Base-by-base conservation (phyloP, 164 flowering plant genomes). In the Pachysandra terminalis region DNA sequence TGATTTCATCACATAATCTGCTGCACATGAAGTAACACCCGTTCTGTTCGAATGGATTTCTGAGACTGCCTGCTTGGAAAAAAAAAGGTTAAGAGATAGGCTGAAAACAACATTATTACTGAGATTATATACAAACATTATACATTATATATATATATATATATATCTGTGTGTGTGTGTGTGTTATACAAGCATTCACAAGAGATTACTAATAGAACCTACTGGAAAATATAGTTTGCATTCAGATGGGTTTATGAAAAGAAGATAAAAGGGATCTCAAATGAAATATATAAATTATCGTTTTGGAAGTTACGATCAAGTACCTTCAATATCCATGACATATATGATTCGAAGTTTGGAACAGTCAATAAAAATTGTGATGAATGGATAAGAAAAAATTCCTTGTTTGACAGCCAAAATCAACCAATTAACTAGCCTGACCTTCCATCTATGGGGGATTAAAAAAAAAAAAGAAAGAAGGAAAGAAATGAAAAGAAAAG, bases 21-120 rank as follows among this genome's bases (percentile, higher is more conserved):
- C 78, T 28, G 81, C 83, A 59, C 22, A 56, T 4, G 66, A 40
- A 37, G 59, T 56, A 15, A 65, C 28, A 54, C 67, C 73, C 28
- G 59, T 53, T 72, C 85, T 63, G 67, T 64, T 71, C 35, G 83
- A 61, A 48, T 67, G 82, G 41, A 77, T 70, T 25, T 85, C 87
- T 28, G 71, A 68, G 5, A 77, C 73, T 19, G 87, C 72, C 84
- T 80, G 87, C 76, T 59, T 61, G 63, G 12, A 66, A 62, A 68
- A 16, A 22, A 70, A 64, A 15, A 16, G 15, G 54, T 19, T 6
- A 27, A 51, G 5, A 24, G 51, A 26, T n/a, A n/a, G n/a, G n/a
- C n/a, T n/a, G n/a, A n/a, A n/a, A n/a, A n/a, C n/a, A n/a, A n/a
- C 37, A 3, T 32, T 32, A 32, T 32, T 32, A 32, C 37, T 32